Evolutionary conservation across 768 basidiomycete species (phyloP).

Genomic region (Suillus ampliporus): DNA sequence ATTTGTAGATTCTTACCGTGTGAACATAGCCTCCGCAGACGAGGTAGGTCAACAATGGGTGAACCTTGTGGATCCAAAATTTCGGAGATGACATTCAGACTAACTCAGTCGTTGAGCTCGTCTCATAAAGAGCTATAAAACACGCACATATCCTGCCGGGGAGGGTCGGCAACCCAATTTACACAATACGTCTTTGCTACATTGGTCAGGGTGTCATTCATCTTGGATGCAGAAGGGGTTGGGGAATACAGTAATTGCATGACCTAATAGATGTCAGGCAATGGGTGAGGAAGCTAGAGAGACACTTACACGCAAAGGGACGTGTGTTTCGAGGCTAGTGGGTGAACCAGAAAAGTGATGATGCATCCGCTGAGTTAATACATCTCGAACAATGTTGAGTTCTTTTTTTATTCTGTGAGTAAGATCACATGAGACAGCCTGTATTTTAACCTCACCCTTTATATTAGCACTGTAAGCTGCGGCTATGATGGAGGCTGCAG

Average conservation of each 20-base stretch:
- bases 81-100: constrained; percentile 58
- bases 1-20: constrained; percentile 51
- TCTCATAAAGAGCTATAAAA: constrained; percentile 2
- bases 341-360: constrained; percentile 62
- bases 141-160: constrained; percentile 66
- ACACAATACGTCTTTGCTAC: constrained; percentile 60
- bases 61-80: constrained; percentile 57
- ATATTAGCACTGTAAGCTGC: constrained; percentile 60
- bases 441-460: constrained; percentile 50
- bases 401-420: constrained; percentile 51
- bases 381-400: constrained; percentile 56
- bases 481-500: constrained; percentile 70
- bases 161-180: constrained; percentile 65
- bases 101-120: constrained; percentile 13
- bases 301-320: constrained; percentile 54
- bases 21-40: constrained; percentile 60
- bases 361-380: constrained; percentile 62
- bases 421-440: too few species aligned
- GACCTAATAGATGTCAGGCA: constrained; percentile 41
- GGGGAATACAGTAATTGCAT: constrained; percentile 56
- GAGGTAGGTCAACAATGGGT: constrained; percentile 58
- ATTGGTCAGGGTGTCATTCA: constrained; percentile 59
- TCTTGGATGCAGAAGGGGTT: constrained; percentile 57
- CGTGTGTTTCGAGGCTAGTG: constrained; percentile 55
- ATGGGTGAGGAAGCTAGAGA: background rate